Base-by-base conservation (phyloP, 2,329 filamentous ascomycete species). In the Pseudogymnoascus sp. region DNA sequence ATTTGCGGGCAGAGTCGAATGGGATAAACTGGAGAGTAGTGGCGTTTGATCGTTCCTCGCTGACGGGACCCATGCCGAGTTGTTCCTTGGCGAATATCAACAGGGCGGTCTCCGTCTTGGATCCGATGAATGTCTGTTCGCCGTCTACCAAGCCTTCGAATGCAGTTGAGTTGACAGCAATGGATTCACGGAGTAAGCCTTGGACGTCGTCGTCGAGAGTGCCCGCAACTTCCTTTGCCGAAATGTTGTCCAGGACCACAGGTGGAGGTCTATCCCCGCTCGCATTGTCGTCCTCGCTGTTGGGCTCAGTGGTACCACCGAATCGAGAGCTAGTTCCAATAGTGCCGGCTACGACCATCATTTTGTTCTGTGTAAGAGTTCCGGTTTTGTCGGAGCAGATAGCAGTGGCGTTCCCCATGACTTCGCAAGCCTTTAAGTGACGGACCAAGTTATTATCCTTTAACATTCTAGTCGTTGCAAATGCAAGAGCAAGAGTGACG, bases 381-480 rank as follows among this genome's bases (percentile, higher is more conserved):
- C 88, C 88, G 1, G 88, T 91, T 75, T 91, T 91, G 73, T 91
- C 90, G 3, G 89, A 92, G 75, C 90, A 93, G 37, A 93, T 88
- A 0, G 89, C 89, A 1, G 85, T 88, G 2, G 84, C 85, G 68
- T 89, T 89, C 4, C 86, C 86, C 86, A 89, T 89, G 2, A 86
- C 88, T 73, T 89, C 87, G 71, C 86, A 89, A 64, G 86, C 86
- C 64, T 84, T 81, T 28, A 89, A 77, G 35, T 87, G 78, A 63
- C 86, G 84, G n/a, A 89, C 87, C 31, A 89, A 75, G 66, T 89
- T 89, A 75, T 88, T 88, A 73, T 89, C 86, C 70, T 86, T 88
- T 43, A 88, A 75, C 81, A 89, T 86, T 37, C 84, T 79, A 43
- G 84, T 88, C 2, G 85, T 89, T 35, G 86, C 86, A 69, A 88